Evolutionary conservation across 2,329 filamentous ascomycete genomes (phyloP).

Genomic region (Colletotrichum lupini): DNA sequence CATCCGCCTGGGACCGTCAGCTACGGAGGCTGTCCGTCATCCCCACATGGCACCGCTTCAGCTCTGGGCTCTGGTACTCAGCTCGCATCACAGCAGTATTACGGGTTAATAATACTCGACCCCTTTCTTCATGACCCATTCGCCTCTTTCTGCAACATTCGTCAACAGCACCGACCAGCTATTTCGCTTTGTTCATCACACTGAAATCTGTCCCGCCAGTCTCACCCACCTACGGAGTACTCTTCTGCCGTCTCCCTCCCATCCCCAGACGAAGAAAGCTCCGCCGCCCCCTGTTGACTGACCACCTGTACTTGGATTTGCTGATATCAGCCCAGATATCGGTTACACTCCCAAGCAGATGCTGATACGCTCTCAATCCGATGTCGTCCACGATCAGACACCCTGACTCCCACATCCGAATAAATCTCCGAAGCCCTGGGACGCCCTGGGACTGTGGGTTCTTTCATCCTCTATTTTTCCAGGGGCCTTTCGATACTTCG

Average conservation of each 20-base stretch:
- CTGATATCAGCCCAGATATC: background rate
- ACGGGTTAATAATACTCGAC: background rate
- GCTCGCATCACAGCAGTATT: background rate
- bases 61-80: background rate
- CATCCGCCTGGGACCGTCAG: background rate
- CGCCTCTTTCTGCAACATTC: slow-evolving; percentile 29
- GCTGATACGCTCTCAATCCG: background rate
- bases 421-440: slow-evolving; percentile 29
- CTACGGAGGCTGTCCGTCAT: slow-evolving; percentile 23
- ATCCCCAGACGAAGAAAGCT: slow-evolving; percentile 11
- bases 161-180: slow-evolving; percentile 22
- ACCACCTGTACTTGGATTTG: background rate
- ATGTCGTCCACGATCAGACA: background rate
- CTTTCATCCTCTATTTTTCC: background rate
- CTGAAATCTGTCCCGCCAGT: background rate
- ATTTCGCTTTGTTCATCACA: slow-evolving; percentile 25
- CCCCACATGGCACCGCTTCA: slow-evolving; percentile 22
- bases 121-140: background rate
- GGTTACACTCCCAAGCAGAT: no score
- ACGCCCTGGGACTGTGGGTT: slow-evolving; percentile 15
- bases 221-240: background rate
- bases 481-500: background rate
- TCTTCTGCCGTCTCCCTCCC: slow-evolving; percentile 7
- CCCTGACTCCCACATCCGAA: slow-evolving; percentile 8
- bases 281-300: background rate